Base-by-base conservation (phyloP, 805 yeast genomes). In the Ogataea ramenticola region DNA sequence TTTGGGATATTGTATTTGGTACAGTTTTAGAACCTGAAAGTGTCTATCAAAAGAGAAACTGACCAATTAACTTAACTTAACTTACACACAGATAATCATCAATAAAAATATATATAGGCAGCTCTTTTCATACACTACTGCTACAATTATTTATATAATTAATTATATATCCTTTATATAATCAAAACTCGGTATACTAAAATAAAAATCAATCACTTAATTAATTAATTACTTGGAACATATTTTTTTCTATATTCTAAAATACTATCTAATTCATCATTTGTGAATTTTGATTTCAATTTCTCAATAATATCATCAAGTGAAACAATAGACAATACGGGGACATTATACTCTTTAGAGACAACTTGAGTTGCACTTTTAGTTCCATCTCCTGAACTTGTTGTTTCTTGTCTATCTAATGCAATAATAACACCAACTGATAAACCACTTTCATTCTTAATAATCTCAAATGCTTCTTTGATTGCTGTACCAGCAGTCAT, bases 401-500 rank as follows among this genome's bases (percentile, higher is more conserved):
- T 82, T 40, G 93, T 81, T 68, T 93, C 99, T 71, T 90, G 95
- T 72, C 99, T 82, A 65, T 93, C 99, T 53, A 93, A 76, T 8
- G 96, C 96, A 58, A 93, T 86, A 47, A 89, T 82, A 45, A 88
- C 78, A 9, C 95, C 98, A 39, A 80, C 86, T 20, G 88, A 83
- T 14, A 67, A 57, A 40, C 96, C 99, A 31, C 76, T 69, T 52
- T 80, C 91, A 22, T 57, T 65, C 22, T 67, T 66, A 54, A 93
- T 88, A 56, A 93, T 84, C 40, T 74, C 79, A 56, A 86, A 85
- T 0, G 98, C 97, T 67, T 93, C 98, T 55, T 85, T 85, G 61
- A 90, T 89, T 41, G 99, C 98, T 46, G 98, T 93, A 35, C 99
- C 99, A 1, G 98, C 98, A 47, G 98, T 91, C 82, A 91, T 90